Evolutionary conservation across 2,329 filamentous ascomycete species (phyloP), one percentile per base, ranked within the genome.

Genomic region (Botrytis byssoidea): DNA sequence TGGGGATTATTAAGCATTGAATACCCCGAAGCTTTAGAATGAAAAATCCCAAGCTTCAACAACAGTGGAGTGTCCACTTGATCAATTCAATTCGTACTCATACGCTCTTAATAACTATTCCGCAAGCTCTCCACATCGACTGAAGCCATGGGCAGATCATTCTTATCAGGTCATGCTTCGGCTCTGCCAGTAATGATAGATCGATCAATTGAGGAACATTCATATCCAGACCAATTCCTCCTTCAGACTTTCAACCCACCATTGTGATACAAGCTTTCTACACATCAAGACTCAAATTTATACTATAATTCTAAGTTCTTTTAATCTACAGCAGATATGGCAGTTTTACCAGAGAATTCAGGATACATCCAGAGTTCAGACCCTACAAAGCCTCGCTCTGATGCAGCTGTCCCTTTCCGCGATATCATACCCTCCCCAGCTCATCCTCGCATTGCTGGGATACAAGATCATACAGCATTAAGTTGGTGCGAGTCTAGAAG

Each of bases 401-500:
- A 77, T 55, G 79, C 79, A 40, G 77, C 79, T 29, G 77, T 79
- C 18, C 79, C 79, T n/a, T 80, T 76, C 70, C 76, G 78, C 73
- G 76, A 77, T 65, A 78, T 78, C 46, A 76, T 79, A 67, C 77
- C 76, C 35, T 71, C 73, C 44, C 74, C 77, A 59, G 67, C 75
- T 14, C 78, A 77, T 70, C 77, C 76, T 71, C 75, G 77, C 71
- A 77, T 80, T 71, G 75, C 77, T 2, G 79, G 79, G n/a, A 80
- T 80, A 63, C 74, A 63, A 64, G 70, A 78, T 37, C 77, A 79
- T 42, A 74, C 76, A 74, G 79, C 79, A 8, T 60, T 77, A 51
- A 78, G 76, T 67, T 79, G 78, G 79, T 79, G 78, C 65, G 78
- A 80, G 42, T 79, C 78, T 29, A 72, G 79, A 16, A 77, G 78